Percentiles rank a stretch among this genome's conserved stretches.
phyloP scores from a whole-genome alignment of 192 early-diverging fungal species.

The Pilobolus umbonatus region DNA sequence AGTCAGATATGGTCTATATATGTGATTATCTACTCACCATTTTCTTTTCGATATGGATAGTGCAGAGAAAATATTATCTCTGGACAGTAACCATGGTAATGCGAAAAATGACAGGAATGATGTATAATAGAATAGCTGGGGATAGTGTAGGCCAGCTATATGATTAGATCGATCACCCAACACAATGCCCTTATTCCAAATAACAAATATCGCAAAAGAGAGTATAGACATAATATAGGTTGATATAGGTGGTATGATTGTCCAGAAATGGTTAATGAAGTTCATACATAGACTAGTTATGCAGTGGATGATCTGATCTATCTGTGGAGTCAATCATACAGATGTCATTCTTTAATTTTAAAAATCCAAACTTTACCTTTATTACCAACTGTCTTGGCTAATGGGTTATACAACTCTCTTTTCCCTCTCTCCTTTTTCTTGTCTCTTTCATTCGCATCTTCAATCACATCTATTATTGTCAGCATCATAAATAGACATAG shows the following conservation, averaged over 20 bases:
- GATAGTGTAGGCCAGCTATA: constrained; percentile 68
- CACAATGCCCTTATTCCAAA: constrained; percentile 80
- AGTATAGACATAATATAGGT: constrained; percentile 47
- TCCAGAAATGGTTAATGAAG: constrained; percentile 12
- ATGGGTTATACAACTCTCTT: constrained; percentile 23
- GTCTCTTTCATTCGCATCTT: no score
- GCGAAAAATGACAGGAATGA: constrained; percentile 51
- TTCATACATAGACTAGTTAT: constrained; percentile 25
- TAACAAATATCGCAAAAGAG: constrained; percentile 64
- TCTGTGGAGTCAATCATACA: no score
- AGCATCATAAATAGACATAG: constrained; percentile 60
- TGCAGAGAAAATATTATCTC: no score
- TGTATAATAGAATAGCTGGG: constrained; percentile 84
- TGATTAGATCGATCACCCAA: constrained; percentile 88
- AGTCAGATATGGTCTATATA: no score
- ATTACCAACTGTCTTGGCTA: no score
- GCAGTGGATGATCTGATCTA: constrained; percentile 2
- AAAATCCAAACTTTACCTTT: no score
- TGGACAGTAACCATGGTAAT: constrained; percentile 39
- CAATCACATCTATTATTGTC: constrained; percentile 32
- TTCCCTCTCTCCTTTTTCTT: background rate
- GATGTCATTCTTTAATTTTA: no score
- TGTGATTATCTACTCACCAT: background rate
- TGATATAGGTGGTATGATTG: constrained; percentile 27
- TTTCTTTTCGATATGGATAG: background rate